Evolutionary conservation across 768 basidiomycete species (phyloP), one percentile per base, ranked within the genome.

Genomic region (Crassisporium funariophilum): DNA sequence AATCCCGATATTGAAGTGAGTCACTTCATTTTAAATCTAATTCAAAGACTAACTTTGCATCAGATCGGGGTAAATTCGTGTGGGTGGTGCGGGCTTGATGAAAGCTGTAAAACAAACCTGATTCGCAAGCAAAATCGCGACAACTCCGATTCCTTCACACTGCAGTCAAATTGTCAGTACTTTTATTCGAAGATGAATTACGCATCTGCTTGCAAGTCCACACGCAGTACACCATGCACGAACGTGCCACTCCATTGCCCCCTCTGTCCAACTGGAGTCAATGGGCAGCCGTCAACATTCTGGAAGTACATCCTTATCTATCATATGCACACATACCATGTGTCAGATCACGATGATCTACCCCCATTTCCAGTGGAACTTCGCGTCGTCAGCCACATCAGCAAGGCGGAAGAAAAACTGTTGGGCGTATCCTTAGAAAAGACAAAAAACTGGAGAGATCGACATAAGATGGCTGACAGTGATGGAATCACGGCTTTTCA

Each of bases 31-130:
- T 17, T 13, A 7, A 15, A 29, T 29, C 27, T 7, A 29, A 7
- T 29, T 29, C 20, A 41, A 10, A 25, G 13, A 4, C 10, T 17
- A 38, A 8, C 21, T 12, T 25, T 9, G 19, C 20, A 9, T 12
- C 19, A 41, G 29, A 24, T 47, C 23, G 55, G 55, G 6, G 5
- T 44, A 20, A 35, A 49, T 44, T 41, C 55, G 22, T 56, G 55
- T 21, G 44, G 51, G 2, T 56, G 47, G 44, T 50, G 50, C 22
- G 50, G 50, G 2, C 20, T 34, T 2, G 36, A 44, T 5, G 41
- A 41, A n/a, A 29, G 13, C 27, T 52, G 50, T 23, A 33, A 29
- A 38, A 52, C 39, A 3, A 20, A 11, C 15, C 17, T 37, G 10
- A 37, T 37, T 20, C 35, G 9, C 2, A 37, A 11, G 6, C 4